Evolutionary conservation across 1,284 basidiomycete species (phyloP).

Genomic region (Leccinum fallax): DNA sequence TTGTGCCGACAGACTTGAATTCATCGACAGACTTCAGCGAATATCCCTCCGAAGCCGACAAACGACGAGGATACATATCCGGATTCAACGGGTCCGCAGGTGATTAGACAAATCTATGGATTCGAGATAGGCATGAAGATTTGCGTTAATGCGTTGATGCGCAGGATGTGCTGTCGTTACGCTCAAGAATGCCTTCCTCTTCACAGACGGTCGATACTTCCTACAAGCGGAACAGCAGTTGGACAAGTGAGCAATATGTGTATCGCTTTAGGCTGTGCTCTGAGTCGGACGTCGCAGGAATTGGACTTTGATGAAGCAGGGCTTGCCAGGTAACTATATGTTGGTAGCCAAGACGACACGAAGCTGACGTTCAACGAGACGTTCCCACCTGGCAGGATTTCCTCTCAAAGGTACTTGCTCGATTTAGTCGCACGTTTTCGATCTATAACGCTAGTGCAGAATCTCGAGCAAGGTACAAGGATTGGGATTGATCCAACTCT

Average conservation of each 20-base stretch:
- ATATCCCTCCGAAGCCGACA: constrained; percentile 84
- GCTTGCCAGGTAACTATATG: constrained; percentile 61
- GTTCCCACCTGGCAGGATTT: constrained; percentile 93
- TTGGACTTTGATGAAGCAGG: constrained; percentile 94
- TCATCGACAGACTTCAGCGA: constrained; percentile 79
- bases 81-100: constrained; percentile 95
- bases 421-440: background rate
- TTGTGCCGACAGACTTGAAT: background rate
- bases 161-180: constrained; percentile 84
- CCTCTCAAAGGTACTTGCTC: constrained; percentile 61
- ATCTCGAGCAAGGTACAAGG: constrained; percentile 59
- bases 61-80: constrained; percentile 85
- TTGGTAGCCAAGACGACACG: background rate
- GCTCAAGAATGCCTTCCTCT: constrained; percentile 69
- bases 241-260: constrained; percentile 56
- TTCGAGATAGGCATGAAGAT: background rate
- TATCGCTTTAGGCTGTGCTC: background rate
- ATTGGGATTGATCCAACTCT: constrained; percentile 85
- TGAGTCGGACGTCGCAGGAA: constrained; percentile 49
- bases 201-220: constrained; percentile 95
- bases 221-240: constrained; percentile 91
- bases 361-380: constrained; percentile 44
- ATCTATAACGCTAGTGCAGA: constrained; percentile 41
- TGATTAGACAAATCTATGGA: constrained; percentile 29
- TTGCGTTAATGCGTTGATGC: constrained; percentile 7